These are phyloP conservation scores for Vigna angularis DNA, from an alignment of 306 rosid species.

Conservation along the genomic window DNA sequence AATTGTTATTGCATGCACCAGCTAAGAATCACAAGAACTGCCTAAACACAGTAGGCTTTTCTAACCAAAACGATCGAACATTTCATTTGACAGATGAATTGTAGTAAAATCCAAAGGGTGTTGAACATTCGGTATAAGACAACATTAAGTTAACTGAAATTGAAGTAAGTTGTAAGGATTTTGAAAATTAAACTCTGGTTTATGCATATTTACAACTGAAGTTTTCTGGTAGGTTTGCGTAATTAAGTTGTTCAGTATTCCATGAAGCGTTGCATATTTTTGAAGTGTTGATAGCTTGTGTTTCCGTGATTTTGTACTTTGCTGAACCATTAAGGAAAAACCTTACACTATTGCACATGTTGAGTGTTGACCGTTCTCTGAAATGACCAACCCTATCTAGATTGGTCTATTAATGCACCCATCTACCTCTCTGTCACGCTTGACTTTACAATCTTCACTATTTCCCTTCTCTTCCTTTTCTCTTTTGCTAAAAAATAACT, in stretches of 20 bases:
- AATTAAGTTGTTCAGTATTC: neutral
- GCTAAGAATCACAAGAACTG: neutral
- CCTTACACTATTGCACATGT: constrained; percentile 19
- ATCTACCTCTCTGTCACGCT: constrained; percentile 31
- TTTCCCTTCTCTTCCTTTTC: neutral
- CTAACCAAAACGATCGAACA: constrained; percentile 10
- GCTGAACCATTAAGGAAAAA: neutral
- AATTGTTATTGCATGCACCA: neutral
- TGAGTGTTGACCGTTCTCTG: constrained; percentile 23
- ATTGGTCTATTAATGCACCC: constrained; percentile 6
- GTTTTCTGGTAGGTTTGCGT: neutral
- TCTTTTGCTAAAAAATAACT: no score
- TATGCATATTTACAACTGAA: neutral
- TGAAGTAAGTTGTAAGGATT: neutral
- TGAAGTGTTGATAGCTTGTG: neutral
- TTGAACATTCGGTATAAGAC: neutral
- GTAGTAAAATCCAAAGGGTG: neutral
- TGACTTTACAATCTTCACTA: constrained; percentile 1
- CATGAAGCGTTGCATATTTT: neutral
- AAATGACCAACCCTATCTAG: constrained; percentile 18
- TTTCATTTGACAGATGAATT: neutral
- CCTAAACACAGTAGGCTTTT: neutral
- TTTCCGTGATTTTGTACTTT: neutral
- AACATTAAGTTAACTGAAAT: neutral
- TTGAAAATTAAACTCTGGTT: neutral